These are phyloP conservation scores for Fusarium beomiforme DNA, from an alignment of 2,329 filamentous ascomycete species.

Conservation along the genomic window DNA sequence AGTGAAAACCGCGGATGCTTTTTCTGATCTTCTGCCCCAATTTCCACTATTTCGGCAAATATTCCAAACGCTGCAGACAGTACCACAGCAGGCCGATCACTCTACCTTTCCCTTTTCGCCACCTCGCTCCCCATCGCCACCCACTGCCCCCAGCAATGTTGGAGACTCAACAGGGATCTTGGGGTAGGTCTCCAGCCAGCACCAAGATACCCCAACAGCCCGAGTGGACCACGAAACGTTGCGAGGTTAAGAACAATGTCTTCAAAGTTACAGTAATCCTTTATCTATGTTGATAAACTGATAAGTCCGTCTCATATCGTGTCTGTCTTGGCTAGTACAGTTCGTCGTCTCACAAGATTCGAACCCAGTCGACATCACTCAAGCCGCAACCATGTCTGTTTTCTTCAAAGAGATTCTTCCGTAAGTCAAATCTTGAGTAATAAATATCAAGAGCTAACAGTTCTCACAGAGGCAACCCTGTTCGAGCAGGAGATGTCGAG, in stretches of 20 bases:
- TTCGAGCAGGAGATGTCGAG: conserved; percentile 53
- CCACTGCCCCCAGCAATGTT: not conserved
- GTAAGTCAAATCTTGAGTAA: conserved; percentile 20
- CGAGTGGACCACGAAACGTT: not conserved
- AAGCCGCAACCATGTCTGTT: conserved; percentile 48
- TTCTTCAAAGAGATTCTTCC: conserved; percentile 52
- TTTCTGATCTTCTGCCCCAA: not conserved
- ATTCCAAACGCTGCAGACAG: too few species aligned
- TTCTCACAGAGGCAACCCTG: conserved; percentile 49
- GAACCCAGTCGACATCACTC: not conserved
- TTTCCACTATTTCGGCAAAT: fast-evolving
- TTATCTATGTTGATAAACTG: not conserved
- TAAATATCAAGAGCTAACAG: not conserved
- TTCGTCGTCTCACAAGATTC: not conserved
- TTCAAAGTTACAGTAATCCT: not conserved
- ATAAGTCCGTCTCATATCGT: not conserved
- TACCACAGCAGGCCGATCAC: too few species aligned
- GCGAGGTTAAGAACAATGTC: not conserved
- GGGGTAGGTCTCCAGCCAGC: not conserved
- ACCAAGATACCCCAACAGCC: not conserved
- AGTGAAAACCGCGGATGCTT: not conserved
- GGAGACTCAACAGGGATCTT: conserved; percentile 10
- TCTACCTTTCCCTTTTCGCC: not conserved
- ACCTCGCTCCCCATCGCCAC: not conserved
- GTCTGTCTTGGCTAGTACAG: not conserved